Base-by-base conservation (phyloP, 805 yeast genomes). In the Saccharomycopsis guyanensis region DNA sequence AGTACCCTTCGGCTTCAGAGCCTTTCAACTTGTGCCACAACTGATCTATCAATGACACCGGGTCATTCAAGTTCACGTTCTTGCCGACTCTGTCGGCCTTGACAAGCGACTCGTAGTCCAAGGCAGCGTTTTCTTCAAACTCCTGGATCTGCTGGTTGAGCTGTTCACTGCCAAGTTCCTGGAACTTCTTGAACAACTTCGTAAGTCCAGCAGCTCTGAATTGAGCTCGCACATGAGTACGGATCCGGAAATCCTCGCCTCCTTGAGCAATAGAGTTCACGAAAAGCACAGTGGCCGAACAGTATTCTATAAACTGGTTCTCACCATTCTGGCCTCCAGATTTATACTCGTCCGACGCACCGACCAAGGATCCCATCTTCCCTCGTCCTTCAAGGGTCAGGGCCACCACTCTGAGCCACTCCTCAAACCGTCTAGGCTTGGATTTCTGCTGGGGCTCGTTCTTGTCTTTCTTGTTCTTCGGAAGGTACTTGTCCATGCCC, bases 361-460 rank as follows among this genome's bases (percentile, higher is more conserved):
- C 97, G 6, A 91, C 97, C 56, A 82, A 63, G 0, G 96, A 86
- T 8, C 96, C 96, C 73, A 85, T 72, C 56, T 79, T 82, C 5
- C 97, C 97, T 55, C 89, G 73, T 2, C 96, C 96, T 47, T 80
- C 86, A 38, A 87, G 56, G 0, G 89, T 81, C 41, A 73, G 75
- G 42, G 73, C 81, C 2, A 86, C 80, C 10, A 78, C 66, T 41
- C 67, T 64, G 38, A 86, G 58, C 96, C 96, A 87, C 32, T 81
- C 72, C 29, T 49, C 50, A 29, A 49, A 51, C 20, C 45, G 25
- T 29, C 46, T 12, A 3, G 42, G 37, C 16, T 37, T 32, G 2
- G 33, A 23, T n/a, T 6, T 20, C 16, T 12, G 20, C 15, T 13
- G 16, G 5, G 15, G 7, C 15, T 16, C 10, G 15, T 42, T 13